These are phyloP conservation scores for Byssoonygena ceratinophila DNA, from an alignment of 2,329 filamentous ascomycete genomes.

Conservation along the genomic window DNA sequence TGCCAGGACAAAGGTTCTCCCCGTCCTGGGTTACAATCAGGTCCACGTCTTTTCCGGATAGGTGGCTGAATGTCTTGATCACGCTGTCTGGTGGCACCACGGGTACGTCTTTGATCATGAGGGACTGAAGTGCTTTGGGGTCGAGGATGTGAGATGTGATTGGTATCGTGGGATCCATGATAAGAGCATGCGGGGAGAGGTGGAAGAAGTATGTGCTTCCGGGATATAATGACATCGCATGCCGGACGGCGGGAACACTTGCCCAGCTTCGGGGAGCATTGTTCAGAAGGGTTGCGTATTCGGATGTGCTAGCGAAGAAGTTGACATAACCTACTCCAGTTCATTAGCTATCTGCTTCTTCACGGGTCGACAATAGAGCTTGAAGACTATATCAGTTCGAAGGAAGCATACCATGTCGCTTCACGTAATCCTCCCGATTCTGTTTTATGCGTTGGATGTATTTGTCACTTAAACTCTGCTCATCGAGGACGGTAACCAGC, in stretches of 20 bases:
- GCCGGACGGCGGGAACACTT: constrained; percentile 72
- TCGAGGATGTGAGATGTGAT: constrained; percentile 63
- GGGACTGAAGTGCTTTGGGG: constrained; percentile 53
- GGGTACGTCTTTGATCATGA: constrained; percentile 76
- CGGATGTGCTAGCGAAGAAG: constrained; percentile 65
- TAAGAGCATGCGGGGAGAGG: constrained; percentile 71
- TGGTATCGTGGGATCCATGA: constrained; percentile 68
- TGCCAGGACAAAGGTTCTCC: constrained; percentile 64
- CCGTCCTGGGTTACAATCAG: constrained; percentile 76
- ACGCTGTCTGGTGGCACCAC: constrained; percentile 93
- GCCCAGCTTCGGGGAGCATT: constrained; percentile 42
- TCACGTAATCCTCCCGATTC: constrained; percentile 77
- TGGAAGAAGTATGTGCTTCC: constrained; percentile 76
- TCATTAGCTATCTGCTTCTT: constrained; percentile 1
- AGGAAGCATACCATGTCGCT: constrained; percentile 60
- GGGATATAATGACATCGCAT: constrained; percentile 72
- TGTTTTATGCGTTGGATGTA: constrained; percentile 66
- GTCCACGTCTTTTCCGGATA: constrained; percentile 68
- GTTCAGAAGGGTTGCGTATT: constrained; percentile 48
- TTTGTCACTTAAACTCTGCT: constrained; percentile 49
- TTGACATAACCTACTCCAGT: constrained; percentile 61
- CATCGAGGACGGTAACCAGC: constrained; percentile 75
- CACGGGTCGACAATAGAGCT: neutral
- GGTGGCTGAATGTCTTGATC: constrained; percentile 81
- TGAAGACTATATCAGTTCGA: constrained; percentile 4